phyloP scores from a whole-genome alignment of 2,329 filamentous ascomycete species.

The Macrophomina pseudophaseolina region DNA sequence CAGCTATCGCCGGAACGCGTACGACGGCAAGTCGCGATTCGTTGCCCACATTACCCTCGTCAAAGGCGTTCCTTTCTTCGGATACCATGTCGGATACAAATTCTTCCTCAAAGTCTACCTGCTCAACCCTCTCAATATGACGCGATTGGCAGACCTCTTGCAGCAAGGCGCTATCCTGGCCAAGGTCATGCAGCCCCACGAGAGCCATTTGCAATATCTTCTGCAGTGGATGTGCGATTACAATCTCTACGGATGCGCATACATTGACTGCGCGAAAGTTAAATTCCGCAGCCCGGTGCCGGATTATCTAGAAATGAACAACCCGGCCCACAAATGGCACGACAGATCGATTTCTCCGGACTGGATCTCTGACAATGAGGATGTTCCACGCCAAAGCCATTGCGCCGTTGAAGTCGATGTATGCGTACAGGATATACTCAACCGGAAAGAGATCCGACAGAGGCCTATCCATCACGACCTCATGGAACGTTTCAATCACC shows the following conservation, averaged over 20 bases:
- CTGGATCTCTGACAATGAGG: slow-evolving; percentile 65
- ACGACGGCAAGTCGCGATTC: slow-evolving; percentile 71
- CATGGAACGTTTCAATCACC: slow-evolving; percentile 69
- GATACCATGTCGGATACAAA: slow-evolving; percentile 89
- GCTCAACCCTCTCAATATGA: slow-evolving; percentile 84
- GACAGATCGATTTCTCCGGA: slow-evolving; percentile 68
- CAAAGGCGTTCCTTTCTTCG: slow-evolving; percentile 95
- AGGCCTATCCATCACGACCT: slow-evolving; percentile 89
- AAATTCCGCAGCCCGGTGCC: slow-evolving; percentile 80
- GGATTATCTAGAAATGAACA: slow-evolving; percentile 65
- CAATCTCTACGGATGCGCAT: slow-evolving; percentile 93
- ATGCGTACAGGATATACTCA: slow-evolving; percentile 84
- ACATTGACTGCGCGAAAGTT: slow-evolving; percentile 74
- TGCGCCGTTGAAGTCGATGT: slow-evolving; percentile 91
- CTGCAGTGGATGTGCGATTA: slow-evolving; percentile 99
- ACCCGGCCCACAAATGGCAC: slow-evolving; percentile 76
- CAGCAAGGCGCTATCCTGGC: slow-evolving; percentile 88
- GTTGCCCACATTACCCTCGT: slow-evolving; percentile 90
- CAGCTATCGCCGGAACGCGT: slow-evolving; percentile 78
- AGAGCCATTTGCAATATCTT: slow-evolving; percentile 90
- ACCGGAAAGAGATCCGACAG: slow-evolving; percentile 75
- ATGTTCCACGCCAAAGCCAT: slow-evolving; percentile 79
- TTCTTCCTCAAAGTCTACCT: slow-evolving; percentile 95
- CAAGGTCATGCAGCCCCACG: slow-evolving; percentile 84
- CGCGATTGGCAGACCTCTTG: slow-evolving; percentile 83